Evolutionary conservation across 345 rosid species (phyloP).

Genomic region (Salix dunnii): DNA sequence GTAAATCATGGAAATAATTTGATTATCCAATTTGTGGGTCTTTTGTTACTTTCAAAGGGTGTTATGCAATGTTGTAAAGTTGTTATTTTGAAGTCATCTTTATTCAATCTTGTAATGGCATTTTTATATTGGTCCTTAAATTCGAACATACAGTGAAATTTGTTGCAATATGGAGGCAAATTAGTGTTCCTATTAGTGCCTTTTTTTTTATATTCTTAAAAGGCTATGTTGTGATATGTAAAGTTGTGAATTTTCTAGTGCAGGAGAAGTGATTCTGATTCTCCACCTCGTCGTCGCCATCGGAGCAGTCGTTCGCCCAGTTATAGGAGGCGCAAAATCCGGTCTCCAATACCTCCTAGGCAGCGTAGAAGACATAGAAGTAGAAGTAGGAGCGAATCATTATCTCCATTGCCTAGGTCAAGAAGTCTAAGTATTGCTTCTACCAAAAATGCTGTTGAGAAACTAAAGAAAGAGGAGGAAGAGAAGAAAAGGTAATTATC

Average conservation of each 20-base stretch:
- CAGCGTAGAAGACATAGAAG: constrained; percentile 40
- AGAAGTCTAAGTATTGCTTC: constrained; percentile 27
- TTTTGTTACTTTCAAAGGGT: background rate
- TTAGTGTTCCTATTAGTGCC: background rate
- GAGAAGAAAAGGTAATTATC: constrained; percentile 46
- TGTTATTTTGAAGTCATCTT: background rate
- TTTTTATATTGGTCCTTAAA: background rate
- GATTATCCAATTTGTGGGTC: background rate
- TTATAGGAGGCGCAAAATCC: constrained; percentile 56
- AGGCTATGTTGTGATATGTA: background rate
- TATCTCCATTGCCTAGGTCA: constrained; percentile 46
- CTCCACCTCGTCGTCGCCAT: constrained; percentile 23
- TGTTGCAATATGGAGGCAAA: background rate
- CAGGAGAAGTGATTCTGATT: constrained; percentile 47
- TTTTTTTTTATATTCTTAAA: background rate
- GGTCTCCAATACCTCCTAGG: constrained; percentile 50
- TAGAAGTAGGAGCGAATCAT: constrained; percentile 38
- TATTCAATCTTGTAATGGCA: background rate
- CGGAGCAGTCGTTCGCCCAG: constrained; percentile 42
- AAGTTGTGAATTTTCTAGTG: background rate
- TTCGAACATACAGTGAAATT: background rate
- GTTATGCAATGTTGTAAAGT: background rate
- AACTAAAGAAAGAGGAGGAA: constrained; percentile 50
- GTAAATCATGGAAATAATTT: background rate
- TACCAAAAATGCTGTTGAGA: constrained; percentile 26